phyloP scores from a whole-genome alignment of 495 filamentous ascomycete genomes.

The Venustampulla echinocandica region DNA sequence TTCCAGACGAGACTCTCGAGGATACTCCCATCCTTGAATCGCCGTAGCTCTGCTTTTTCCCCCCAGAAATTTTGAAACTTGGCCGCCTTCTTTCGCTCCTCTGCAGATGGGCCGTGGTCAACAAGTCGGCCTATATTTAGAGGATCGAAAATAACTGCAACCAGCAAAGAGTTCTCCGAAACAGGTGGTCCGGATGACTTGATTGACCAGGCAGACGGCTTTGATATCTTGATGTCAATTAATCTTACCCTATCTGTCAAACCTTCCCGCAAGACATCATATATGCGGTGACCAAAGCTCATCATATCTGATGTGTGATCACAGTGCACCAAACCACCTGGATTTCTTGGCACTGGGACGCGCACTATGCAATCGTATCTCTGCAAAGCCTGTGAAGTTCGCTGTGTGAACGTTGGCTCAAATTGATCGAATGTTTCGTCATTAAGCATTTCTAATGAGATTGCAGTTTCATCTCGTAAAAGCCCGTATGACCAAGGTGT shows the following conservation, averaged over 20 bases:
- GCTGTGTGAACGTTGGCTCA: slow-evolving; percentile 69
- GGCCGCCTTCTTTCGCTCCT: slow-evolving; percentile 61
- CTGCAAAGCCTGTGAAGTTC: slow-evolving; percentile 54
- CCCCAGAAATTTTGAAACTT: slow-evolving; percentile 71
- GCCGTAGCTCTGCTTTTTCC: slow-evolving; percentile 61
- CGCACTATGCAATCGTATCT: slow-evolving; percentile 58
- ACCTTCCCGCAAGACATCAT: slow-evolving; percentile 55
- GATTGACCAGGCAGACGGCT: slow-evolving; percentile 31
- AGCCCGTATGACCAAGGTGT: slow-evolving; percentile 69
- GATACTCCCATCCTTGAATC: slow-evolving; percentile 67
- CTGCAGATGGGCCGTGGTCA: slow-evolving; percentile 78
- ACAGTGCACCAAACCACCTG: neutral
- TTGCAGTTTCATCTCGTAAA: slow-evolving; percentile 60
- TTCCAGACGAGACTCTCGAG: slow-evolving; percentile 79
- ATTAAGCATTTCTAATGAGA: slow-evolving; percentile 62
- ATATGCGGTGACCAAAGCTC: slow-evolving; percentile 30
- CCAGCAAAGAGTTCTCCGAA: slow-evolving; percentile 32
- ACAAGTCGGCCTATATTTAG: slow-evolving; percentile 61
- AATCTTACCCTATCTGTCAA: slow-evolving; percentile 65
- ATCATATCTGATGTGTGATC: slow-evolving; percentile 20
- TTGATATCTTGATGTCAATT: slow-evolving; percentile 46
- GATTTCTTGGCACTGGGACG: slow-evolving; percentile 13
- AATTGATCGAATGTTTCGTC: slow-evolving; percentile 73
- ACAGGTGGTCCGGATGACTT: slow-evolving; percentile 23
- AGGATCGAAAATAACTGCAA: slow-evolving; percentile 66